These are phyloP conservation scores for Boletus reticulatus DNA, from an alignment of 768 basidiomycete species.

Conservation along the genomic window DNA sequence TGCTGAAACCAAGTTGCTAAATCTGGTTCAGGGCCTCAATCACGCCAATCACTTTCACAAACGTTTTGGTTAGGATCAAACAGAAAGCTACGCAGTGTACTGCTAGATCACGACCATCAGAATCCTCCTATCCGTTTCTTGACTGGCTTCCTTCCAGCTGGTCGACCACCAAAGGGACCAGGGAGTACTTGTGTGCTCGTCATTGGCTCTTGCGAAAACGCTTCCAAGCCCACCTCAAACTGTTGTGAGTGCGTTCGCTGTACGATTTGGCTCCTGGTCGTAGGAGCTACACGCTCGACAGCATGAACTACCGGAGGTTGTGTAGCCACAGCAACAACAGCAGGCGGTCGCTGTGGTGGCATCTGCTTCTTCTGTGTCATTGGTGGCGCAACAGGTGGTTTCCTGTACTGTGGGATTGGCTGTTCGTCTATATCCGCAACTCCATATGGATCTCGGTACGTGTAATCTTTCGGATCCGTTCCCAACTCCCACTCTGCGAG, in stretches of 20 bases:
- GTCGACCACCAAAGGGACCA: constrained; percentile 69
- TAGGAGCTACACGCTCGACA: neutral
- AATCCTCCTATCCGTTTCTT: constrained; percentile 80
- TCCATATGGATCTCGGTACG: constrained; percentile 56
- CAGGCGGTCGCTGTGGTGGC: constrained; percentile 37
- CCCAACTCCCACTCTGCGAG: constrained; percentile 69
- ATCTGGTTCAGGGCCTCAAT: constrained; percentile 7
- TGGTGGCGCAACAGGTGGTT: neutral
- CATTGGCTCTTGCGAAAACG: constrained; percentile 43
- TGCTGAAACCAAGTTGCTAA: constrained; percentile 23
- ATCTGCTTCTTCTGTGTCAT: constrained; percentile 22
- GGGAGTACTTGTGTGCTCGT: constrained; percentile 70
- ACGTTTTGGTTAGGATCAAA: neutral
- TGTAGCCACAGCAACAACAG: constrained; percentile 33
- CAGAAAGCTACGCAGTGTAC: neutral
- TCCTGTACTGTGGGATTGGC: constrained; percentile 15
- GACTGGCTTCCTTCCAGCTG: constrained; percentile 43
- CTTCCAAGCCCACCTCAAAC: constrained; percentile 3
- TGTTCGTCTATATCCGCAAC: constrained; percentile 21
- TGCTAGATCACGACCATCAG: constrained; percentile 32
- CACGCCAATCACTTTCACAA: constrained; percentile 2
- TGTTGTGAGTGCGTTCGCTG: constrained; percentile 19
- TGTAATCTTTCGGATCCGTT: constrained; percentile 46
- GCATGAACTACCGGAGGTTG: constrained; percentile 17
- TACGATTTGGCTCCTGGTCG: constrained; percentile 8